Base-by-base conservation (phyloP, 768 basidiomycete genomes). In the Hydnum rufescens region DNA sequence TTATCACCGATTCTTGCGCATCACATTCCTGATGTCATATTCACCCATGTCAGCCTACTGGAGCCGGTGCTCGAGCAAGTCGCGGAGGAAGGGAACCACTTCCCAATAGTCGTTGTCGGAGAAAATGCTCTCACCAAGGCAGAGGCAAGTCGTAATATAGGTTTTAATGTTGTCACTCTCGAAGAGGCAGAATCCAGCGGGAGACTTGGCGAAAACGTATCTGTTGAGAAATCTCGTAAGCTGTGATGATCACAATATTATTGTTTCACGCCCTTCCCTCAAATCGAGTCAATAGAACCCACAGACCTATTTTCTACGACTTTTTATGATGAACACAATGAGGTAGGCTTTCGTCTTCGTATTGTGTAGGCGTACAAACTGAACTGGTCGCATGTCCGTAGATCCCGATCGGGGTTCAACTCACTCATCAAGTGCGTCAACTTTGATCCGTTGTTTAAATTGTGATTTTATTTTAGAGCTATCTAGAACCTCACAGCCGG, bases 401-500 rank as follows among this genome's bases (percentile, higher is more conserved):
- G 49, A 32, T 26, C 18, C 61, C 80, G 4, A 74, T 73, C 53
- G 80, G 74, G 23, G 74, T 73, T 4, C 77, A 78, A 54, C 66
- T 90, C 30, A 85, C 85, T 0, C 85, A 89, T 62, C 73, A 82
- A 36, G 65, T 65, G 51, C 48, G n/a, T n/a, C n/a, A n/a, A n/a
- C n/a, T n/a, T n/a, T n/a, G n/a, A n/a, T n/a, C n/a, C n/a, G n/a
- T n/a, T n/a, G n/a, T n/a, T n/a, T n/a, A n/a, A n/a, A n/a, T n/a
- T n/a, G n/a, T n/a, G n/a, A n/a, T n/a, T n/a, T n/a, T n/a, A n/a
- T n/a, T n/a, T n/a, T n/a, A n/a, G n/a, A n/a, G n/a, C 28, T 49
- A 3, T 57, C 31, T 23, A 68, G 63, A 89, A 88, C 57, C 61
- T 93, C 54, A 92, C 87, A 2, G 85, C 90, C 3, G 90, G 86